phyloP scores from a whole-genome alignment of 192 early-diverging fungal species.

The Coemansia sp. region DNA sequence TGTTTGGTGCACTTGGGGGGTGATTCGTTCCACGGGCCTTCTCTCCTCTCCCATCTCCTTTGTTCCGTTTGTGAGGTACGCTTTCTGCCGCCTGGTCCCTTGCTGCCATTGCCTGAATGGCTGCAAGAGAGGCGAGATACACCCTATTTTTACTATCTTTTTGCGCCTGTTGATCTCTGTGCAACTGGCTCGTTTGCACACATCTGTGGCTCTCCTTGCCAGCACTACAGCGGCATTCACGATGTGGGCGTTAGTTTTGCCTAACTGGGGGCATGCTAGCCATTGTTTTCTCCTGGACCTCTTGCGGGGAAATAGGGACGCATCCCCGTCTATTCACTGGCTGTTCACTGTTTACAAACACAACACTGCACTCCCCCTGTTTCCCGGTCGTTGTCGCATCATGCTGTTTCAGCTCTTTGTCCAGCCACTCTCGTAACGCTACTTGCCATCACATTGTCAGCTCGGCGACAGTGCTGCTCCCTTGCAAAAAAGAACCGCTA shows the following conservation, averaged over 20 bases:
- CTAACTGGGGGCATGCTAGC: neutral
- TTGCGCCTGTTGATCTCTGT: neutral
- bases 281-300: neutral
- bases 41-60: neutral
- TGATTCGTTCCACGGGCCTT: no score
- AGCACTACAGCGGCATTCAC: neutral
- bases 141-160: neutral
- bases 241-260: neutral
- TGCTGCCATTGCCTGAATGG: neutral
- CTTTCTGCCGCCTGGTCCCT: neutral
- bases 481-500: slow-evolving; percentile 4
- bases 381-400: neutral
- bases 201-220: no score
- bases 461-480: no score
- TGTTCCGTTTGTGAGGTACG: neutral
- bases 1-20: neutral
- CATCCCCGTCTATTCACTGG: neutral
- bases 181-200: neutral
- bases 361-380: neutral
- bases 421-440: neutral
- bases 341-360: neutral
- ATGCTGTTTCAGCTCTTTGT: neutral
- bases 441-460: no score
- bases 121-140: no score
- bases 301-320: neutral